Evolutionary conservation across 352 stramenopile genomes (phyloP).

Genomic region (Pythium grandisporangium): DNA sequence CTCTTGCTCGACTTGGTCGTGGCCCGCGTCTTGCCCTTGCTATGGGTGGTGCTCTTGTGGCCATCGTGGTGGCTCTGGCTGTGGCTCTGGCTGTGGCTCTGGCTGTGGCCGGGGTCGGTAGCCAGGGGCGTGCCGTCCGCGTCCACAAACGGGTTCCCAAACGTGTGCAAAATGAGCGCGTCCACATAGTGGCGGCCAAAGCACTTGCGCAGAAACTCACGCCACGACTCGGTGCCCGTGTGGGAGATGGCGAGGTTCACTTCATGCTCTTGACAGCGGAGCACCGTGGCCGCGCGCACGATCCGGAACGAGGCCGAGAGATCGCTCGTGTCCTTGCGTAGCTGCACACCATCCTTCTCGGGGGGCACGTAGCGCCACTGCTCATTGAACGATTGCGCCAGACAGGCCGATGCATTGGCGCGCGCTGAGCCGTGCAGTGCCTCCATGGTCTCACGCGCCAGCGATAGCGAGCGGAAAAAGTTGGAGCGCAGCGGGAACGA

Average conservation of each 20-base stretch:
- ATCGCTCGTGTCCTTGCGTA: conserved; percentile 78
- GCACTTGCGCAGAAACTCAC: conserved; percentile 67
- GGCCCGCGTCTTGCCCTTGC: not conserved
- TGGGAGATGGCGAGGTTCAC: conserved; percentile 66
- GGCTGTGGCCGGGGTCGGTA: too few relatives aligned
- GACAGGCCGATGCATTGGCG: conserved; percentile 37
- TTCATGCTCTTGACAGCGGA: conserved; percentile 68
- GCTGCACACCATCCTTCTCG: conserved; percentile 71
- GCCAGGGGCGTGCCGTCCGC: too few relatives aligned
- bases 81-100: too few relatives aligned
- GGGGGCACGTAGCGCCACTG: conserved; percentile 74
- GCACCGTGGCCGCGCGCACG: conserved; percentile 54
- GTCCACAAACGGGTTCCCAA: conserved; percentile 20
- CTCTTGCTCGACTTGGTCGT: not conserved
- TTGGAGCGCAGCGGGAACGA: conserved; percentile 59
- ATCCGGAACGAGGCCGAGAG: conserved; percentile 51
- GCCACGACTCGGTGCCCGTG: conserved; percentile 61
- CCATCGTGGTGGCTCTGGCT: too few relatives aligned
- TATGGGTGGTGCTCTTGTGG: not conserved
- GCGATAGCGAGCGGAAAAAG: conserved; percentile 62
- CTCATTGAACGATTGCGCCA: conserved; percentile 70
- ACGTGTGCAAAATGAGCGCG: conserved; percentile 63
- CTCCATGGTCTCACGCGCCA: conserved; percentile 45
- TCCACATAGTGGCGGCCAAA: conserved; percentile 71
- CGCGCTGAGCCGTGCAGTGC: conserved; percentile 43